These are phyloP conservation scores for Jimgerdemannia lactiflua DNA, from an alignment of 192 early-diverging fungal species.

Conservation along the genomic window DNA sequence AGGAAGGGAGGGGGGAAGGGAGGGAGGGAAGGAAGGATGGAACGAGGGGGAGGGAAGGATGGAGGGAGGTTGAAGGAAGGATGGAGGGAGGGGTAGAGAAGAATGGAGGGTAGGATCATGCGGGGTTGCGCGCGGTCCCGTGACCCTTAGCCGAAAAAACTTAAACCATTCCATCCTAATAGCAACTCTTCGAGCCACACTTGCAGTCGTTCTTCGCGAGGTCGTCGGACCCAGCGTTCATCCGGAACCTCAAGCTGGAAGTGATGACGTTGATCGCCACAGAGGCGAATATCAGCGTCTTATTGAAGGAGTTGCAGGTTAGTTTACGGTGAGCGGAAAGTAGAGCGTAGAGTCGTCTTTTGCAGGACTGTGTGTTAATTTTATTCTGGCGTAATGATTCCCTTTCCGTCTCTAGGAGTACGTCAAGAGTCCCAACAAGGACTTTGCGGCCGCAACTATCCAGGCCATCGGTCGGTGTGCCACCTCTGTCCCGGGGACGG, in stretches of 20 bases:
- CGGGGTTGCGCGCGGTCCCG: too few species aligned
- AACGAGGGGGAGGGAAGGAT: too few species aligned
- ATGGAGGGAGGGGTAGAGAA: too few species aligned
- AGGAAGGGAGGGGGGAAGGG: too few species aligned
- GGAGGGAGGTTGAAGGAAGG: too few species aligned
- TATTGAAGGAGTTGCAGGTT: constrained; percentile 78
- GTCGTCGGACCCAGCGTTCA: constrained; percentile 72
- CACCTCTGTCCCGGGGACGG: constrained; percentile 50
- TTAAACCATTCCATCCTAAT: constrained; percentile 4
- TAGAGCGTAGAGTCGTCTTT: too few species aligned
- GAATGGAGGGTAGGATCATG: too few species aligned
- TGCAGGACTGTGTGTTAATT: constrained; percentile 16
- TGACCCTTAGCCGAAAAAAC: too few species aligned
- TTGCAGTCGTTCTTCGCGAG: constrained; percentile 80
- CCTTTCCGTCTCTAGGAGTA: constrained; percentile 62
- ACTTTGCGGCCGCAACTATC: constrained; percentile 66
- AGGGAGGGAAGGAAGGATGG: not conserved
- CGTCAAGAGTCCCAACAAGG: constrained; percentile 60
- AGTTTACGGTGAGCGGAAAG: too few species aligned
- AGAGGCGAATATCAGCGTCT: constrained; percentile 59
- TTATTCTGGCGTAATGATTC: constrained; percentile 9
- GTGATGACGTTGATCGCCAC: constrained; percentile 72
- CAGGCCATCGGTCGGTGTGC: constrained; percentile 60
- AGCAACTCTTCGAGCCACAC: constrained; percentile 66
- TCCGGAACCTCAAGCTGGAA: constrained; percentile 81